Conservation (phyloP, 768 basidiomycete species). For the Amyloporia xantha region DNA sequence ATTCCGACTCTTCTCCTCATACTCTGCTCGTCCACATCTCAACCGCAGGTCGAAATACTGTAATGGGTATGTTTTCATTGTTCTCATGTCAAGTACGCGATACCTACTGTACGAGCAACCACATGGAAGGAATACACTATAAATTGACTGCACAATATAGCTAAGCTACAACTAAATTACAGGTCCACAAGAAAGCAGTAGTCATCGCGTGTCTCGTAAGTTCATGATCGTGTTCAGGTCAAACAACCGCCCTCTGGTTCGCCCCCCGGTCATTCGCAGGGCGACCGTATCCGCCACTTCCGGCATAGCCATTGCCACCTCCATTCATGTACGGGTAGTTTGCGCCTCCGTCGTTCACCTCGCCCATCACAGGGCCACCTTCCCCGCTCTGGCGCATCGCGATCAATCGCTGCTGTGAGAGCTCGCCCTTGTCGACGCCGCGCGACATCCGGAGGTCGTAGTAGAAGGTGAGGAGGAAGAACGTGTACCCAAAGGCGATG, state of each 20-base stretch:
- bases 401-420: slow-evolving; percentile 28
- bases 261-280: not conserved
- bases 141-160: too few species aligned
- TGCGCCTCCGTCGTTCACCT: slow-evolving; percentile 4
- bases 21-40: too few species aligned
- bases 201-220: not conserved
- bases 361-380: slow-evolving; percentile 3
- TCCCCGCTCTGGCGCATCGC: slow-evolving; percentile 17
- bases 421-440: slow-evolving; percentile 43
- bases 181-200: not conserved
- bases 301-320: not conserved
- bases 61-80: too few species aligned
- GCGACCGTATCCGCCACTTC: not conserved
- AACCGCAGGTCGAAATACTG: too few species aligned
- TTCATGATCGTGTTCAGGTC: not conserved
- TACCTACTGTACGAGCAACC: too few species aligned
- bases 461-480: slow-evolving; percentile 67
- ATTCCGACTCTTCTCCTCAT: too few species aligned
- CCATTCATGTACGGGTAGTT: not conserved
- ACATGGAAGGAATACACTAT: too few species aligned
- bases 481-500: slow-evolving; percentile 65
- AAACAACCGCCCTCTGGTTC: not conserved
- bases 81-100: too few species aligned
- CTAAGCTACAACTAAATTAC: too few species aligned
- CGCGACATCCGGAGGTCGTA: slow-evolving; percentile 64